Percentiles rank a stretch among this genome's conserved stretches.
Conservation (phyloP, 768 basidiomycete species). For the Lactarius pseudohatsudake region DNA sequence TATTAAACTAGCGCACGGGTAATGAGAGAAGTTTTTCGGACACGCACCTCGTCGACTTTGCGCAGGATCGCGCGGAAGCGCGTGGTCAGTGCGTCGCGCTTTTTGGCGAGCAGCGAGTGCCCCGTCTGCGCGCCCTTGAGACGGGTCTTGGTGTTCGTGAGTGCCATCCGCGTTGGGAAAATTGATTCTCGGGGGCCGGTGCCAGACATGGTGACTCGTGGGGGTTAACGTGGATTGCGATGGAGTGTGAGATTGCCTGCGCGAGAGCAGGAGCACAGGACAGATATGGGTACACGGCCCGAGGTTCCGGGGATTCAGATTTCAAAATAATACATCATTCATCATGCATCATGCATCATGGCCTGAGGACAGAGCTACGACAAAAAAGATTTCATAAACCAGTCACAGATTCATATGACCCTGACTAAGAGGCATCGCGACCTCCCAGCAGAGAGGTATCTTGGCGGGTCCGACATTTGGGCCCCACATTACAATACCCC, state of each 20-base stretch:
- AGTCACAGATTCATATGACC: no score
- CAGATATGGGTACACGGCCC: slow-evolving; percentile 11
- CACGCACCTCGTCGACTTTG: slow-evolving; percentile 92
- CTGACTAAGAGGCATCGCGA: no score
- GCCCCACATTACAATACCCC: not conserved
- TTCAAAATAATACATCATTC: no score
- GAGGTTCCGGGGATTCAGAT: slow-evolving; percentile 1
- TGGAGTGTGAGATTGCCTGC: not conserved
- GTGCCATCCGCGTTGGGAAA: slow-evolving; percentile 96
- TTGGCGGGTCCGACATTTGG: not conserved
- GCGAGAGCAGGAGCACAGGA: not conserved
- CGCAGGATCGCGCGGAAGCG: slow-evolving; percentile 91
- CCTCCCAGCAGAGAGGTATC: not conserved
- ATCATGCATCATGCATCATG: no score
- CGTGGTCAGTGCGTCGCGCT: slow-evolving; percentile 93
- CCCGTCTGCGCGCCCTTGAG: slow-evolving; percentile 93
- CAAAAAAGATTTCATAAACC: no score
- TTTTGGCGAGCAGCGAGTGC: slow-evolving; percentile 94
- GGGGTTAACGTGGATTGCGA: not conserved
- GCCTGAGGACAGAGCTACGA: not conserved
- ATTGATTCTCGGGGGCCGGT: slow-evolving; percentile 88
- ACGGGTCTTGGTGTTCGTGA: slow-evolving; percentile 88
- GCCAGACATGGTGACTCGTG: slow-evolving; percentile 68
- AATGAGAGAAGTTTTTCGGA: no score
- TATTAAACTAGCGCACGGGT: no score